Percentiles rank a stretch among this genome's conserved stretches.
phyloP scores from a whole-genome alignment of 371 early-diverging fungal genomes.

The Blastocladiella emersonii region DNA sequence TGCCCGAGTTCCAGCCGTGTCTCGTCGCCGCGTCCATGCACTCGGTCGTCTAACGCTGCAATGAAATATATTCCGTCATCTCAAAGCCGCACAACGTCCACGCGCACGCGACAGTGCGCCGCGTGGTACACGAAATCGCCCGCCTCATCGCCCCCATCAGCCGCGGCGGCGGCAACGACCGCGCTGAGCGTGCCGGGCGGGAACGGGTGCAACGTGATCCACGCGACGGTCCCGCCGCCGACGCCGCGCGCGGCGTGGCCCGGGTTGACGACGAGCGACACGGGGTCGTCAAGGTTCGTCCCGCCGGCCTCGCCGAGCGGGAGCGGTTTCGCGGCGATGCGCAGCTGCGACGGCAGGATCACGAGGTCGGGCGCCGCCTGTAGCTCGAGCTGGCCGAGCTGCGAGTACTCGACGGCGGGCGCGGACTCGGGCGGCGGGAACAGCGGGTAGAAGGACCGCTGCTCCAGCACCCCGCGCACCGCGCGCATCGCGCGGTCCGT shows the following conservation, averaged over 20 bases:
- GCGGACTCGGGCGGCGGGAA: constrained; percentile 32
- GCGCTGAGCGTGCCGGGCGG: constrained; percentile 5
- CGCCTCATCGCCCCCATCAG: constrained; percentile 5
- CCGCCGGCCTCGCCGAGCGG: neutral
- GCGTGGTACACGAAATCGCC: constrained; percentile 14
- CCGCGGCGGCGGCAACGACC: neutral
- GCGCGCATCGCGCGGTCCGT: constrained; percentile 50
- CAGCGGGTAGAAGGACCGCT: constrained; percentile 70
- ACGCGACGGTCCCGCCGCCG: constrained; percentile 59
- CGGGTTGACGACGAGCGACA: constrained; percentile 58
- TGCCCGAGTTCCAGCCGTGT: neutral
- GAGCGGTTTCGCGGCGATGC: constrained; percentile 40
- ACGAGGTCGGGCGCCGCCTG: constrained; percentile 64
- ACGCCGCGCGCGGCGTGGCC: constrained; percentile 47
- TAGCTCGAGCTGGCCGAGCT: constrained; percentile 20
- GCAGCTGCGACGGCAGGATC: constrained; percentile 53
- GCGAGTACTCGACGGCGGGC: constrained; percentile 1
- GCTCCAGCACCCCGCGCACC: constrained; percentile 53
- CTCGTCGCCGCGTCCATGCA: neutral
- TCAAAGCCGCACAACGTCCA: constrained; percentile 47
- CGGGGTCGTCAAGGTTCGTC: neutral
- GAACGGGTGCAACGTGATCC: constrained; percentile 50
- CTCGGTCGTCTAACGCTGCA: neutral
- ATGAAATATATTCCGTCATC: too few relatives aligned
- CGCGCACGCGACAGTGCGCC: constrained; percentile 30